Evolutionary conservation across 805 yeast genomes (phyloP), one percentile per base, ranked within the genome.

Genomic region (Cyberlindnera mrakii): DNA sequence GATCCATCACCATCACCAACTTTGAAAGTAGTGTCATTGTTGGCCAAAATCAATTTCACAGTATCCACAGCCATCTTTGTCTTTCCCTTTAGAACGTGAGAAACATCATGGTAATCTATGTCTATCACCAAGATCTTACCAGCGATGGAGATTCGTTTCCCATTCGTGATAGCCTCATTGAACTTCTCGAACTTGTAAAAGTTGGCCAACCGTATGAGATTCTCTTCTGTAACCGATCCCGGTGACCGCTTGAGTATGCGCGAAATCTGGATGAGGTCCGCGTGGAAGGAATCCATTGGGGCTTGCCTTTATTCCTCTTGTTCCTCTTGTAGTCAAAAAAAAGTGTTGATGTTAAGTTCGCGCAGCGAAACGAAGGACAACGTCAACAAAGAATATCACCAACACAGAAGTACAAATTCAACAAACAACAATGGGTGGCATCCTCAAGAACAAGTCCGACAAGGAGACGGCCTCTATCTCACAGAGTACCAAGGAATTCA

Each of bases 371-470:
- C 27, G 9, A 23, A 23, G 11, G 27, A 23, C 27, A 23, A 10
- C 27, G 11, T 23, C 18, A 34, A 34, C 36, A 34, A 17, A 7
- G 15, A 18, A 2, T 16, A 16, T 14, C 14, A 37, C 17, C 31
- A 23, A 35, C 13, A 17, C 10, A 8, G 17, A 17, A 34, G 5
- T 16, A 29, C 19, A 19, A 30, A 13, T 14, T 10, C 18, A 30
- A 10, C 16, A 32, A 16, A 15, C 13, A 18, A 44, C 16, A 37
- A 51, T 52, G 58, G 71, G 66, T 19, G 83, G 85, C 27, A 78
- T 78, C 11, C 64, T 78, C 34, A 70, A 80, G 61, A 78, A 78
- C 51, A 75, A 74, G 45, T 58, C 54, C 3, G 64, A 62, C 10
- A 55, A 53, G 8, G 63, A 58, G 8, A 9, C 11, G 27, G 52